These are phyloP conservation scores for Trypethelium eluteriae DNA, from an alignment of 495 filamentous ascomycete genomes.

Conservation along the genomic window DNA sequence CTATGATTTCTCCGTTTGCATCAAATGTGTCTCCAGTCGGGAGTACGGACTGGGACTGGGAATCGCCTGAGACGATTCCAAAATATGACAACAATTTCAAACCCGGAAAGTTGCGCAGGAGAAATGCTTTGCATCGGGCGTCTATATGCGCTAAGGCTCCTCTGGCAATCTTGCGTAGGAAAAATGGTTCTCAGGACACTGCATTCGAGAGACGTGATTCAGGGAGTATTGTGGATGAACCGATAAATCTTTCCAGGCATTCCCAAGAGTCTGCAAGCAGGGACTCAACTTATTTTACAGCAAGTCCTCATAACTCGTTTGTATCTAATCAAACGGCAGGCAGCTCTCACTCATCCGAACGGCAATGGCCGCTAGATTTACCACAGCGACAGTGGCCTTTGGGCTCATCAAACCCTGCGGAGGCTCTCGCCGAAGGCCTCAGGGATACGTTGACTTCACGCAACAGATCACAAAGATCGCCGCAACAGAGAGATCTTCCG, in stretches of 20 bases:
- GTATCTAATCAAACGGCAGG: background rate
- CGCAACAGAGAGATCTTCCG: no score
- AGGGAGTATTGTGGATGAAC: background rate
- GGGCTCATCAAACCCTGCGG: background rate
- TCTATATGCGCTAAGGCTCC: background rate
- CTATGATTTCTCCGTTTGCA: background rate
- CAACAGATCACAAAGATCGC: no score
- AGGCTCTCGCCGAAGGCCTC: background rate
- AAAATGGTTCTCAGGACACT: background rate
- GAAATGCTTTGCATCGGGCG: constrained; percentile 6
- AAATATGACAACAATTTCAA: background rate
- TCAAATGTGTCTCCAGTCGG: background rate
- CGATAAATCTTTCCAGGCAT: background rate
- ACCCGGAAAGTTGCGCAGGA: background rate
- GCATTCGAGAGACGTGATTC: constrained; percentile 1
- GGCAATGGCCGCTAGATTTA: background rate
- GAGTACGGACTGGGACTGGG: constrained; percentile 2
- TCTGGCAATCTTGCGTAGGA: background rate
- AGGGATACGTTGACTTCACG: background rate
- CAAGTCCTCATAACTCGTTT: background rate
- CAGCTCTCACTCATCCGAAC: background rate
- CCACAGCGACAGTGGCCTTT: background rate
- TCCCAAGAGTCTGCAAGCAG: background rate
- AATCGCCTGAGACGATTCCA: background rate
- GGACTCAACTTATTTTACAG: background rate